phyloP scores from a whole-genome alignment of 108 stramenopile genomes.

The Epithemia pelagica region DNA sequence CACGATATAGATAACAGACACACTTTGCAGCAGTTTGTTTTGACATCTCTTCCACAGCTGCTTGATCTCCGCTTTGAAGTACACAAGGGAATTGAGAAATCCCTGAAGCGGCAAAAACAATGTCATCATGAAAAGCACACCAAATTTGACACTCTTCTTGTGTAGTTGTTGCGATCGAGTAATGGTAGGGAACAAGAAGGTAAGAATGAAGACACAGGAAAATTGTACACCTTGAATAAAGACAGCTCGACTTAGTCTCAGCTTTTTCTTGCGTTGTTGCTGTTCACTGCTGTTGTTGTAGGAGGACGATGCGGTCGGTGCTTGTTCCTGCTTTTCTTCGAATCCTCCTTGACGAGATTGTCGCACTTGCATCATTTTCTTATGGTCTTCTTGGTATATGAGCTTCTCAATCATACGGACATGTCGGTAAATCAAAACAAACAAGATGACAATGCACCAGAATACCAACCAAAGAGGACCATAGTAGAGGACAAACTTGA shows the following conservation, averaged over 20 bases:
- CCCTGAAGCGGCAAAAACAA: constrained; percentile 2
- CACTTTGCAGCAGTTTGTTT: too few species aligned
- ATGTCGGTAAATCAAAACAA: constrained; percentile 2
- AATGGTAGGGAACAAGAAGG: constrained; percentile 1
- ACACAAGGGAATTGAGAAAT: background rate
- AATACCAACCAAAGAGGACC: background rate
- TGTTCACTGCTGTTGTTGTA: background rate
- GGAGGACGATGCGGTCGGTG: too few species aligned
- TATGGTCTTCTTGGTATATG: background rate
- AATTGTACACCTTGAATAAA: background rate
- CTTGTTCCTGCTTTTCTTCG: background rate
- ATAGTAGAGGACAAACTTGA: constrained; percentile 5
- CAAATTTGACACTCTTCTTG: background rate
- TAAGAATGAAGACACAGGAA: background rate
- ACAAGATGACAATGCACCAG: background rate
- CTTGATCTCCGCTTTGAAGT: background rate
- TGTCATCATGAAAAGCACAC: constrained; percentile 1
- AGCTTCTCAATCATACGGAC: background rate
- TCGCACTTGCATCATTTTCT: background rate
- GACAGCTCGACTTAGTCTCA: background rate
- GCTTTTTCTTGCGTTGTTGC: background rate
- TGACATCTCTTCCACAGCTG: too few species aligned
- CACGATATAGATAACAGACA: too few species aligned
- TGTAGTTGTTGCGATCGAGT: constrained; percentile 1
- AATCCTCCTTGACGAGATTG: background rate